Percentiles rank a stretch among this genome's conserved stretches.
Evolutionary conservation across 805 yeast species (phyloP).

Genomic region (Teunomyces aglyptinius): DNA sequence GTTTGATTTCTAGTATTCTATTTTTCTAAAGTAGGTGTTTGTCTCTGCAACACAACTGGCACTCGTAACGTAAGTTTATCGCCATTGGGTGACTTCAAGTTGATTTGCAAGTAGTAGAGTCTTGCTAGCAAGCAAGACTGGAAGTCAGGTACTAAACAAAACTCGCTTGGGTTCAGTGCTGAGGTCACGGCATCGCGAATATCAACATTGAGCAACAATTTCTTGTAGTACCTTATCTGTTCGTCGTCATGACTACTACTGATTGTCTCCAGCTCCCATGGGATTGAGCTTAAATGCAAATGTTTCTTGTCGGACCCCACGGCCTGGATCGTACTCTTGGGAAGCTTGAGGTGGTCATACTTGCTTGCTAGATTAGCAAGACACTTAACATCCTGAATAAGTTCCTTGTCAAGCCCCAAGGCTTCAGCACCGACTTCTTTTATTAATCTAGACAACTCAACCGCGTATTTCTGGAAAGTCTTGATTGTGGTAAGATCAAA

Average conservation of each 20-base stretch:
- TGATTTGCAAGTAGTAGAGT: conserved; percentile 30
- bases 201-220: conserved; percentile 25
- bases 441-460: conserved; percentile 23
- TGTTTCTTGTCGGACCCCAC: conserved; percentile 8
- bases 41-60: conserved; percentile 26
- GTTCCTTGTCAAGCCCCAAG: conserved; percentile 24
- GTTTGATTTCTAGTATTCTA: neutral
- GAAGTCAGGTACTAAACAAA: conserved; percentile 38
- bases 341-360: conserved; percentile 26
- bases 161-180: conserved; percentile 20
- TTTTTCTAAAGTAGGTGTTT: neutral
- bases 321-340: conserved; percentile 12
- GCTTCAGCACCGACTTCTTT: conserved; percentile 22
- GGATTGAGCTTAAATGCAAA: conserved; percentile 13
- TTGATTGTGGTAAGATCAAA: conserved; percentile 31
- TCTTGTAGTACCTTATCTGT: conserved; percentile 17
- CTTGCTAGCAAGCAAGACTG: conserved; percentile 36
- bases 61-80: conserved; percentile 24
- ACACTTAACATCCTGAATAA: conserved; percentile 29
- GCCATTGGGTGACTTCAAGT: conserved; percentile 22
- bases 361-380: conserved; percentile 30
- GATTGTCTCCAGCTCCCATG: conserved; percentile 18
- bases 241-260: conserved; percentile 12
- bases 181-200: conserved; percentile 19
- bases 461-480: conserved; percentile 31